Percentiles rank a stretch among this genome's conserved stretches.
Conservation (phyloP, 2,329 filamentous ascomycete genomes). For the Incumbomyces lentus region DNA sequence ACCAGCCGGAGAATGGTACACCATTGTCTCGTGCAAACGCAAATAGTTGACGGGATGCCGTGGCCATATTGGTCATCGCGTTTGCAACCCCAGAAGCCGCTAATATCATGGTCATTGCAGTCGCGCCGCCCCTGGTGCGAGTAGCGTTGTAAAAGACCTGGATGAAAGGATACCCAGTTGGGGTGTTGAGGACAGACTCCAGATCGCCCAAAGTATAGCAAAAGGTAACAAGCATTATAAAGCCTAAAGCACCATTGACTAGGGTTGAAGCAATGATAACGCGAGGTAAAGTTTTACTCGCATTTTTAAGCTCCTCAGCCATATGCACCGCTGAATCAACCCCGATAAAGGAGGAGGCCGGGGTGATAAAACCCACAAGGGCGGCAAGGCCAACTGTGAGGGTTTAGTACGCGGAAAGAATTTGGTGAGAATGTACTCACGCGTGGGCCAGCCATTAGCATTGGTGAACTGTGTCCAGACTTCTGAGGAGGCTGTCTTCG, state of each 20-base stretch:
- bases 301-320: constrained; percentile 30
- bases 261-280: constrained; percentile 26
- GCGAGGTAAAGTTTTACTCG: constrained; percentile 25
- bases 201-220: constrained; percentile 27
- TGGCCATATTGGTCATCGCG: constrained; percentile 27
- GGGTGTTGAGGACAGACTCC: constrained; percentile 19
- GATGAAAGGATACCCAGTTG: constrained; percentile 29
- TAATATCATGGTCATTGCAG: constrained; percentile 24
- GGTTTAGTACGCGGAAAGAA: too few species aligned
- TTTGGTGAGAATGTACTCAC: constrained; percentile 14
- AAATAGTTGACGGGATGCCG: constrained; percentile 28
- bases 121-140: constrained; percentile 22
- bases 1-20: constrained; percentile 24
- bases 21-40: constrained; percentile 33
- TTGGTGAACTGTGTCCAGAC: constrained; percentile 33
- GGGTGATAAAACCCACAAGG: constrained; percentile 20
- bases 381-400: constrained; percentile 11
- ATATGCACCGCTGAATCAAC: constrained; percentile 20
- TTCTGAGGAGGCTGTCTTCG: constrained; percentile 25
- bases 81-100: constrained; percentile 21
- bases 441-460: constrained; percentile 27
- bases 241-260: constrained; percentile 27
- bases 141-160: constrained; percentile 29
- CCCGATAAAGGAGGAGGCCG: constrained; percentile 20
- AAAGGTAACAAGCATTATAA: constrained; percentile 26